These are phyloP conservation scores for Laetiporus sulphureus DNA, from an alignment of 1,284 basidiomycete genomes.

Conservation along the genomic window DNA sequence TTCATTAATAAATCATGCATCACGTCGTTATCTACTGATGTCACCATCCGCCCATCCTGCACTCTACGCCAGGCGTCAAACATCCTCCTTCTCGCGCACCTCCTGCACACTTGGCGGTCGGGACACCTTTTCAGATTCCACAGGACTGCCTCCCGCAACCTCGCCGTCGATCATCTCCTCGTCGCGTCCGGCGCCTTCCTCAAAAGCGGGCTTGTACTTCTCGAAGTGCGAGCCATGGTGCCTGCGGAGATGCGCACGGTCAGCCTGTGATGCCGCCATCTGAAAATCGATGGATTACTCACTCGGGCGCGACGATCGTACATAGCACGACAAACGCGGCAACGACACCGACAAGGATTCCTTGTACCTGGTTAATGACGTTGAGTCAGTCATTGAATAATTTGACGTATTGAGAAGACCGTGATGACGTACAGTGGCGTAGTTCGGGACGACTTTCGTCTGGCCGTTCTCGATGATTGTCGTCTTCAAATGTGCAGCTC, in stretches of 20 bases:
- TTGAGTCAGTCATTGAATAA: background rate
- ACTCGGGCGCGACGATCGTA: conserved; percentile 71
- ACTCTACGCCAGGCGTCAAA: too few species aligned
- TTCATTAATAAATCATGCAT: too few species aligned
- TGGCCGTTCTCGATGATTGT: conserved; percentile 43
- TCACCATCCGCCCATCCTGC: too few species aligned
- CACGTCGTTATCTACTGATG: too few species aligned
- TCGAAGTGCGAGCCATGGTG: conserved; percentile 83
- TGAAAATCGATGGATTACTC: conserved; percentile 19
- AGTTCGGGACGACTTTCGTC: conserved; percentile 57
- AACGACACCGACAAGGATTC: conserved; percentile 80
- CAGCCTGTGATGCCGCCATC: conserved; percentile 4
- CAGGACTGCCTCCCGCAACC: too few species aligned
- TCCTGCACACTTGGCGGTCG: too few species aligned
- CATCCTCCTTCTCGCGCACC: too few species aligned
- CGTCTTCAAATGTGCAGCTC: conserved; percentile 52
- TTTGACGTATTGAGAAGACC: background rate
- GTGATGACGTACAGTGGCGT: conserved; percentile 47
- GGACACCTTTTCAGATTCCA: too few species aligned
- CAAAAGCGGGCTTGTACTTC: conserved; percentile 72
- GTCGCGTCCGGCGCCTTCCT: conserved; percentile 49
- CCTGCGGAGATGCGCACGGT: conserved; percentile 28
- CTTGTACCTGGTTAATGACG: conserved; percentile 49
- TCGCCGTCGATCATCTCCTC: conserved; percentile 15
- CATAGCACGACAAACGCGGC: conserved; percentile 62